Evolutionary conservation across 768 basidiomycete genomes (phyloP).

Genomic region (Termitomyces sp.): DNA sequence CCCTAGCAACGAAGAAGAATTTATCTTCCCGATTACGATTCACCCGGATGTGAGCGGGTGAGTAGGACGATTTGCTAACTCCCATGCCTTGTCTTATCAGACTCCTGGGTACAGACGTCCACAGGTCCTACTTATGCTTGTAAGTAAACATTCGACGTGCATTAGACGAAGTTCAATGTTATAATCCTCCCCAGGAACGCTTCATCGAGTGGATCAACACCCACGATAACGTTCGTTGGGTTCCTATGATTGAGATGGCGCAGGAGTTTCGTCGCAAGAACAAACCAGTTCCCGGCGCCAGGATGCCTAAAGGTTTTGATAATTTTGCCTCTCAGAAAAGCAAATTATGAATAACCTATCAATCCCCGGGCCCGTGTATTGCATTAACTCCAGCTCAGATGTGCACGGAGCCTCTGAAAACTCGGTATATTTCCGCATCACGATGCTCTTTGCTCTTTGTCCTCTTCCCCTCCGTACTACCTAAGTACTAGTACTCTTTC

Average conservation of each 20-base stretch:
- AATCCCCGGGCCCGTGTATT: no score
- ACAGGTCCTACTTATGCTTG: constrained; percentile 72
- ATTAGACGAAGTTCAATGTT: background rate
- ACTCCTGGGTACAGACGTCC: constrained; percentile 38
- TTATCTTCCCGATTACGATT: constrained; percentile 73
- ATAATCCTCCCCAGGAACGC: constrained; percentile 39
- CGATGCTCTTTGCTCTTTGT: no score
- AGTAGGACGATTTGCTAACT: constrained; percentile 16
- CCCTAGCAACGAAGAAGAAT: constrained; percentile 52
- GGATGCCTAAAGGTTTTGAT: constrained; percentile 37
- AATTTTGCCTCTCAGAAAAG: background rate
- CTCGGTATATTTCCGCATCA: no score
- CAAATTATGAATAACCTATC: background rate
- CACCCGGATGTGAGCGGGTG: constrained; percentile 72
- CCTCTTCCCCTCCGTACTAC: no score
- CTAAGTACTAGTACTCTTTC: no score
- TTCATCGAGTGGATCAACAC: constrained; percentile 74
- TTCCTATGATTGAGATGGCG: constrained; percentile 64
- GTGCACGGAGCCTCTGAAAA: no score
- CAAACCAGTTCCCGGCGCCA: constrained; percentile 40
- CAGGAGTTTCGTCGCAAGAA: constrained; percentile 53
- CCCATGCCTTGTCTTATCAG: background rate
- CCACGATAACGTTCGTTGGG: constrained; percentile 67
- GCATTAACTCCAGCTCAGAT: no score
- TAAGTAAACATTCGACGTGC: constrained; percentile 15